Evolutionary conservation across 1,284 basidiomycete species (phyloP).

Genomic region (Moesziomyces aphidis): DNA sequence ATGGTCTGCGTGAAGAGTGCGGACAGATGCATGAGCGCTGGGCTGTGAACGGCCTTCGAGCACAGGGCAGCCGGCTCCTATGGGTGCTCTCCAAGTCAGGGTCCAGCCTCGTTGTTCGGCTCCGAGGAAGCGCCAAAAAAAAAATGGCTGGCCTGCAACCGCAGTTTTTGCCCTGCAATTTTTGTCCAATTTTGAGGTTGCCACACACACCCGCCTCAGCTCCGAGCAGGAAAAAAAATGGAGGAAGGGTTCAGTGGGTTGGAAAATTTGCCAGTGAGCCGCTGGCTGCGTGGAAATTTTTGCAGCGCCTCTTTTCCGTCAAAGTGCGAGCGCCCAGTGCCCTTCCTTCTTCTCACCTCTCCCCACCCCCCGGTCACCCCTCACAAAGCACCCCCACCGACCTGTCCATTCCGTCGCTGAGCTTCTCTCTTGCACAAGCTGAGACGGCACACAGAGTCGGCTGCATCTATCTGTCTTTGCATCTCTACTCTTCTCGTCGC

Average conservation of each 20-base stretch:
- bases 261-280: neutral
- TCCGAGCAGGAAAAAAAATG: neutral
- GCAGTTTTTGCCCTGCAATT: neutral
- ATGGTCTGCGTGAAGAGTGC: neutral
- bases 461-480: neutral
- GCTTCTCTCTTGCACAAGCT: neutral
- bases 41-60: too few relatives aligned
- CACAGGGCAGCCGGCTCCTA: too few relatives aligned
- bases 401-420: neutral
- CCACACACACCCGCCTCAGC: neutral
- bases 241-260: neutral
- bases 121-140: too few relatives aligned
- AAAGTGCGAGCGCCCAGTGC: neutral
- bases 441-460: neutral
- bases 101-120: constrained; percentile 3
- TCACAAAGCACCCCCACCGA: neutral
- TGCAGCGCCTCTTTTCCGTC: neutral
- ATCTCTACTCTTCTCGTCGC: neutral
- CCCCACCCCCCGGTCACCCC: neutral
- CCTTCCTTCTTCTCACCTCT: neutral
- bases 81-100: neutral
- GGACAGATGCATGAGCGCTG: too few relatives aligned
- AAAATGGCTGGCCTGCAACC: neutral
- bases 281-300: neutral
- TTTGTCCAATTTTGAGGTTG: neutral